These are phyloP conservation scores for Fusarium verticillioides DNA, from an alignment of 2,329 filamentous ascomycete species.

Conservation along the genomic window DNA sequence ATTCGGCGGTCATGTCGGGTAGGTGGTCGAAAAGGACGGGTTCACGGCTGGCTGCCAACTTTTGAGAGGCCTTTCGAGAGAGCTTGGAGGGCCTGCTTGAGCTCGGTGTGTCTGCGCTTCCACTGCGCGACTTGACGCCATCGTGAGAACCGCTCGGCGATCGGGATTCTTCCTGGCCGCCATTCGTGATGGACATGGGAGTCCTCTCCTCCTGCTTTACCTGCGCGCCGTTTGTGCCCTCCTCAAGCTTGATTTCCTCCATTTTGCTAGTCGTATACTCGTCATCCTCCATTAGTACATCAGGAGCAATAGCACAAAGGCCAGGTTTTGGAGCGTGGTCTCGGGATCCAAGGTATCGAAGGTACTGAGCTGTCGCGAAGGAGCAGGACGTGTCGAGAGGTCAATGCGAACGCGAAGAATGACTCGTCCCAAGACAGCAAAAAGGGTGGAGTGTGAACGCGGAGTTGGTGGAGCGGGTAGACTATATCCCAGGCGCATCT, in stretches of 20 bases:
- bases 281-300: slow-evolving; percentile 56
- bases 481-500: slow-evolving; percentile 36
- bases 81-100: slow-evolving; percentile 73
- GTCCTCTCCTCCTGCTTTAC: slow-evolving; percentile 56
- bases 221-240: slow-evolving; percentile 51
- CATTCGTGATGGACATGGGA: slow-evolving; percentile 52
- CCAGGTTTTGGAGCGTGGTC: slow-evolving; percentile 11
- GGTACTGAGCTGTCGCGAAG: slow-evolving; percentile 17
- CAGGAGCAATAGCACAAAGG: slow-evolving; percentile 31
- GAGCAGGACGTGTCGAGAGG: slow-evolving; percentile 26
- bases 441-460: slow-evolving; percentile 42
- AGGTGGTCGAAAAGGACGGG: slow-evolving; percentile 77
- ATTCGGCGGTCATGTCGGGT: slow-evolving; percentile 81
- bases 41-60: slow-evolving; percentile 70
- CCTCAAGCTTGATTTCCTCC: slow-evolving; percentile 59
- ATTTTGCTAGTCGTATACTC: slow-evolving; percentile 54
- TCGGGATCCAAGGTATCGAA: slow-evolving; percentile 5
- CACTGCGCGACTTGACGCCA: slow-evolving; percentile 59
- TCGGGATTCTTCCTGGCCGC: slow-evolving; percentile 41
- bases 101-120: slow-evolving; percentile 60
- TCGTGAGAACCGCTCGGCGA: slow-evolving; percentile 59
- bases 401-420: slow-evolving; percentile 37
- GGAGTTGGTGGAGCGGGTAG: slow-evolving; percentile 42
- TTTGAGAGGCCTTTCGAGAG: slow-evolving; percentile 76
- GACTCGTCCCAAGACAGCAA: slow-evolving; percentile 40